These are phyloP conservation scores for Scortechinia acanthostroma DNA, from an alignment of 2,329 filamentous ascomycete species.

Conservation along the genomic window DNA sequence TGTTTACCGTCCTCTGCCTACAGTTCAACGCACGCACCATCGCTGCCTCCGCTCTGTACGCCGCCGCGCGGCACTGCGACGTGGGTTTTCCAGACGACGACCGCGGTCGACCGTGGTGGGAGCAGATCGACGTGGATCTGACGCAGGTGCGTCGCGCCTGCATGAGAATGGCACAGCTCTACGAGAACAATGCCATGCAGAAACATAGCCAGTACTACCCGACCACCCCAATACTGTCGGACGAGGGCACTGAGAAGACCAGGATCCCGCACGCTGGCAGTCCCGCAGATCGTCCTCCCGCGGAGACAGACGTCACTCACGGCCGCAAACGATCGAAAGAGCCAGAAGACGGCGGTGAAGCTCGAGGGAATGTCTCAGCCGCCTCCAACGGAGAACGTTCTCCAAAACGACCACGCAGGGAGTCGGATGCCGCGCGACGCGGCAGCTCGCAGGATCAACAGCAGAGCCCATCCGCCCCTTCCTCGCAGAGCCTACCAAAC, in stretches of 20 bases:
- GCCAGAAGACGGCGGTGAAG: too few species aligned
- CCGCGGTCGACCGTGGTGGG: conserved; percentile 54
- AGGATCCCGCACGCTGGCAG: background rate
- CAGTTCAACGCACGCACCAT: conserved; percentile 49
- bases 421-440: too few species aligned
- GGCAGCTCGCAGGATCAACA: too few species aligned
- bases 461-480: too few species aligned
- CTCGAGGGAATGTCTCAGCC: too few species aligned
- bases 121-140: conserved; percentile 38
- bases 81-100: conserved; percentile 45
- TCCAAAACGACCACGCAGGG: too few species aligned
- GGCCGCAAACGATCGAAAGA: too few species aligned
- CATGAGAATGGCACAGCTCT: background rate
- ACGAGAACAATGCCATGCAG: conserved; percentile 1
- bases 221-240: background rate
- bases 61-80: conserved; percentile 45
- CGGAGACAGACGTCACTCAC: too few species aligned
- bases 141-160: background rate
- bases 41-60: conserved; percentile 54
- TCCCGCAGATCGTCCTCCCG: too few species aligned
- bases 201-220: conserved; percentile 1
- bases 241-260: background rate
- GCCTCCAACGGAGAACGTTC: too few species aligned
- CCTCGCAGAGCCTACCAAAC: too few species aligned
- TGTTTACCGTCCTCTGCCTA: conserved; percentile 52